Percentiles rank a stretch among this genome's conserved stretches.
Evolutionary conservation across 2,329 filamentous ascomycete genomes (phyloP).

Genomic region (Trichophyton equinum): DNA sequence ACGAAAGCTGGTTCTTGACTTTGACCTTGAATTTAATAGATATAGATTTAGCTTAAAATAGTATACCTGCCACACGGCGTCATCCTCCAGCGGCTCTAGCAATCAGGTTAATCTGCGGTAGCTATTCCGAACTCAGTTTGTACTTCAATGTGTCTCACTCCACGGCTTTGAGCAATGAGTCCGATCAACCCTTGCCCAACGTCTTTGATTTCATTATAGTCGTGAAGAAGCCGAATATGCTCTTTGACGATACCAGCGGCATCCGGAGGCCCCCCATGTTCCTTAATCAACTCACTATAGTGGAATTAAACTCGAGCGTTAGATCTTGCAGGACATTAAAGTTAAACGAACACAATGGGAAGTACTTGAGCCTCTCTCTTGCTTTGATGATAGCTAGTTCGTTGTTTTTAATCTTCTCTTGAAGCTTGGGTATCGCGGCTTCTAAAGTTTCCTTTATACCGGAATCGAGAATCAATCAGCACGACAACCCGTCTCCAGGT

Average conservation of each 20-base stretch:
- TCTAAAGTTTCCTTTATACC: constrained; percentile 27
- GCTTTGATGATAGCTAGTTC: constrained; percentile 24
- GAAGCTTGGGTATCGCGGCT: constrained; percentile 36
- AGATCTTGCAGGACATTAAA: neutral
- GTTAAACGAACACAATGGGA: neutral
- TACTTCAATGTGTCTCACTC: constrained; percentile 39
- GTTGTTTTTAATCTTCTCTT: constrained; percentile 29
- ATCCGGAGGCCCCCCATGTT: constrained; percentile 18
- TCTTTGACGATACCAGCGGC: constrained; percentile 44
- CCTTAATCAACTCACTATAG: neutral
- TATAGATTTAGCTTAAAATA: constrained; percentile 1
- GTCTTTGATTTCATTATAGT: constrained; percentile 61
- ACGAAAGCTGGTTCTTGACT: neutral
- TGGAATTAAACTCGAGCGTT: constrained; percentile 7
- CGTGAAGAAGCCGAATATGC: constrained; percentile 53
- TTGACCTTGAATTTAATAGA: neutral
- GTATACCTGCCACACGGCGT: neutral
- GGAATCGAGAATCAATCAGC: neutral
- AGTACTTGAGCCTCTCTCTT: constrained; percentile 26
- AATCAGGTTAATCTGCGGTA: constrained; percentile 23
- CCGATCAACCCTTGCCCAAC: constrained; percentile 54
- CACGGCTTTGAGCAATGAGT: constrained; percentile 53
- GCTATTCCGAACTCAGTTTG: constrained; percentile 30
- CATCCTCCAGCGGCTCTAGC: neutral
- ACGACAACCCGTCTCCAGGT: neutral